A percentile compares a stretch with the other conserved stretches of the same genome.
phyloP scores from a whole-genome alignment of 2,329 filamentous ascomycete species.

The Thelonectria rubi region DNA sequence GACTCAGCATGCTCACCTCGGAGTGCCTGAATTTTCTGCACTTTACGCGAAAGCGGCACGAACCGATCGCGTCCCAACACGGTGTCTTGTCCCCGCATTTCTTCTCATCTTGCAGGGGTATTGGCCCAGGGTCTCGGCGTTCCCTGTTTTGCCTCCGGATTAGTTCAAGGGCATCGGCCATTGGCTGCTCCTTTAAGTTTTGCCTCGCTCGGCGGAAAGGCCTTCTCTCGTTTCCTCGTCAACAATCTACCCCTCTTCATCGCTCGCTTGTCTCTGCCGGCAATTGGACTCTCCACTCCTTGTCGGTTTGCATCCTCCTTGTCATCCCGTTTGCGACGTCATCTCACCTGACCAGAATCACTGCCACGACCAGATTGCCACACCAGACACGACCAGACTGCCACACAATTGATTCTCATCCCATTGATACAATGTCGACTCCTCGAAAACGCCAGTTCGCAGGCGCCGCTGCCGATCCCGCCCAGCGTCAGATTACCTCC shows the following conservation, averaged over 20 bases:
- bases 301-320: not conserved
- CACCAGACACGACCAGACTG: slow-evolving; percentile 8
- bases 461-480: slow-evolving; percentile 65
- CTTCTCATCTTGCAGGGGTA: slow-evolving; percentile 9
- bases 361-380: not conserved
- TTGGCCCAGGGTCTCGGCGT: slow-evolving; percentile 8
- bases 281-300: slow-evolving; percentile 31
- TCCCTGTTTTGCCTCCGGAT: slow-evolving; percentile 24
- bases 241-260: slow-evolving; percentile 15
- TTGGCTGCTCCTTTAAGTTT: slow-evolving; percentile 14
- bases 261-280: slow-evolving; percentile 18
- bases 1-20: slow-evolving; percentile 24
- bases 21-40: slow-evolving; percentile 16
- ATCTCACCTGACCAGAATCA: slow-evolving; percentile 15
- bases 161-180: slow-evolving; percentile 9
- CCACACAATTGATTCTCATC: not conserved
- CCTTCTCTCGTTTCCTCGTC: slow-evolving; percentile 20
- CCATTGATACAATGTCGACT: slow-evolving; percentile 55
- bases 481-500: slow-evolving; percentile 70
- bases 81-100: slow-evolving; percentile 11
- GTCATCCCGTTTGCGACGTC: slow-evolving; percentile 9
- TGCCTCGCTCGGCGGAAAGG: slow-evolving; percentile 7
- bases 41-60: slow-evolving; percentile 47
- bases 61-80: slow-evolving; percentile 32
- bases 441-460: slow-evolving; percentile 69